Evolutionary conservation across 1,284 basidiomycete species (phyloP).

Genomic region (Gyrodon tennesseensis): DNA sequence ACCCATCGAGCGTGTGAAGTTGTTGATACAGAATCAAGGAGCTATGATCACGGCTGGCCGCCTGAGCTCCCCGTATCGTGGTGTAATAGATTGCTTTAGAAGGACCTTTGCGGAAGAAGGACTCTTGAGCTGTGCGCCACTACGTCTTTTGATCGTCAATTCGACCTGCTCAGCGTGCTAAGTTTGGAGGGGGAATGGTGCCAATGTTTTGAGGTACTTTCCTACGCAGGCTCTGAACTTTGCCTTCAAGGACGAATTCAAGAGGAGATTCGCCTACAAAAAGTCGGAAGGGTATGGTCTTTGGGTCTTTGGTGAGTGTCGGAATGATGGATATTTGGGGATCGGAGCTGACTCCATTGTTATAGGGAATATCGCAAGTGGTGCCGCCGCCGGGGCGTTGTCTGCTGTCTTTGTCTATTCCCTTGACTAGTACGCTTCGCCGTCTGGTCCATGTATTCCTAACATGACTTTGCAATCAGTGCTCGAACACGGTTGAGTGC

Average conservation of each 20-base stretch:
- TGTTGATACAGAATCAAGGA: slow-evolving; percentile 69
- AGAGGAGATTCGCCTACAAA: slow-evolving; percentile 56
- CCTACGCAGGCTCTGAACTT: slow-evolving; percentile 65
- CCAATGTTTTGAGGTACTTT: slow-evolving; percentile 67
- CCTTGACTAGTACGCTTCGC: slow-evolving; percentile 53
- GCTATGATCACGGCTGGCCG: slow-evolving; percentile 59
- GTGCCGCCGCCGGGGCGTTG: slow-evolving; percentile 52
- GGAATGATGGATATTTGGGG: background rate
- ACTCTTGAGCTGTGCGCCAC: slow-evolving; percentile 45
- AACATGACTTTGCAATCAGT: slow-evolving; percentile 31
- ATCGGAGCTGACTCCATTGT: slow-evolving; percentile 2
- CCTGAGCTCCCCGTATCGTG: slow-evolving; percentile 58
- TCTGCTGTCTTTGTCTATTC: slow-evolving; percentile 61
- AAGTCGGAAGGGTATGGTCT: slow-evolving; percentile 56
- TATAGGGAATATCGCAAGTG: slow-evolving; percentile 51
- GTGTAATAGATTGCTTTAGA: slow-evolving; percentile 60
- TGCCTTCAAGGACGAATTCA: slow-evolving; percentile 52
- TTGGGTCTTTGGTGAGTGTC: slow-evolving; percentile 49
- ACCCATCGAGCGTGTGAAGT: slow-evolving; percentile 72
- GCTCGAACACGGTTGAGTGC: slow-evolving; percentile 59
- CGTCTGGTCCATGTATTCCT: slow-evolving; percentile 1
- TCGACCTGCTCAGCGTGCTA: slow-evolving; percentile 26
- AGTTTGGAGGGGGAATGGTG: slow-evolving; percentile 65
- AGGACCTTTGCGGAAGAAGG: slow-evolving; percentile 60
- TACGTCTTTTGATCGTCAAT: slow-evolving; percentile 10